Evolutionary conservation across 2,329 filamentous ascomycete genomes (phyloP).

Genomic region (Phaeosphaeriaceae sp.): DNA sequence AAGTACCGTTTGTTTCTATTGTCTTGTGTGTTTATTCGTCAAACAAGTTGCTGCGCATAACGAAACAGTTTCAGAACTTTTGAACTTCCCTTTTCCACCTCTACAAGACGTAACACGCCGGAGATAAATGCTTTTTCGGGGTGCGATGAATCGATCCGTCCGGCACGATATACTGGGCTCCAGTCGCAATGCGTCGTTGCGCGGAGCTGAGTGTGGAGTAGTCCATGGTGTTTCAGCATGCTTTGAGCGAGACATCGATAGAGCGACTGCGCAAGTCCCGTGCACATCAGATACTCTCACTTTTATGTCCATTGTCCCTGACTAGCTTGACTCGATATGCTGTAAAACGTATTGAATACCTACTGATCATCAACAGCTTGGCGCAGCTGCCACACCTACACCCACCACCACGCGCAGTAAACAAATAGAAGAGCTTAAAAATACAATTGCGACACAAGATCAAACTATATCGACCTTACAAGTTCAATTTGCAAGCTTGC

Average conservation of each 20-base stretch:
- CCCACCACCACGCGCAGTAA: constrained; percentile 21
- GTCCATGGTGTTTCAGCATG: background rate
- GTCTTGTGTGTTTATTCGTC: constrained; percentile 22
- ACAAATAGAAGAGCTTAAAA: constrained; percentile 36
- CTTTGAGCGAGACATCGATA: background rate
- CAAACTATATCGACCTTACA: constrained; percentile 42
- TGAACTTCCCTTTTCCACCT: constrained; percentile 15
- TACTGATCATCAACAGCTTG: constrained; percentile 27
- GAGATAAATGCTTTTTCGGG: constrained; percentile 18
- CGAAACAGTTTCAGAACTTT: constrained; percentile 36
- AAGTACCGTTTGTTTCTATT: constrained; percentile 35
- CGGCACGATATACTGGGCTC: background rate
- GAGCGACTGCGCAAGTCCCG: background rate
- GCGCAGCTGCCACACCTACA: constrained; percentile 18
- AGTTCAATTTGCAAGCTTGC: constrained; percentile 45
- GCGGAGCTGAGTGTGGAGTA: background rate
- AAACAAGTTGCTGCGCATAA: constrained; percentile 23
- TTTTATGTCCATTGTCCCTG: background rate
- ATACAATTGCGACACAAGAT: constrained; percentile 39
- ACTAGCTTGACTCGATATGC: background rate
- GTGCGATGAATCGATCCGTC: background rate
- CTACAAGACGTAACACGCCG: constrained; percentile 23
- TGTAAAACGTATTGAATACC: constrained; percentile 6
- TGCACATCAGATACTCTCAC: background rate
- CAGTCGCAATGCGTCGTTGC: background rate